A percentile compares a stretch with the other conserved stretches of the same genome.
Evolutionary conservation across 1,284 basidiomycete genomes (phyloP).

Genomic region (Porogramme epimiltina): DNA sequence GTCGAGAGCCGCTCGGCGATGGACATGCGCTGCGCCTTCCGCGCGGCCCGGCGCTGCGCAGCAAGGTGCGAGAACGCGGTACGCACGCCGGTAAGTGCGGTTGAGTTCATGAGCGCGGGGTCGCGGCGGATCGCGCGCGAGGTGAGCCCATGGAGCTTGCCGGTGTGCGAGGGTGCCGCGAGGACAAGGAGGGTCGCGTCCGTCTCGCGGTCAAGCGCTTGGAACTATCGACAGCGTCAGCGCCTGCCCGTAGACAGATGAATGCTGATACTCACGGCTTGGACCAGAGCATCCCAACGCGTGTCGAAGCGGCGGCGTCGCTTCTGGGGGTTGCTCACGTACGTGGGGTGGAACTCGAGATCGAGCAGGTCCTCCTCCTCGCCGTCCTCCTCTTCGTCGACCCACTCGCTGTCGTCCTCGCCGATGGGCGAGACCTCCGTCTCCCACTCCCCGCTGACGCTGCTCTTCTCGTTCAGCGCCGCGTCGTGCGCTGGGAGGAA

Average conservation of each 20-base stretch:
- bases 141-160: constrained; percentile 59
- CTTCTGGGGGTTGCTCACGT: constrained; percentile 64
- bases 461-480: constrained; percentile 28
- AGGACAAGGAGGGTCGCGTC: constrained; percentile 74
- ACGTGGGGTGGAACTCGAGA: constrained; percentile 74
- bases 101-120: constrained; percentile 43
- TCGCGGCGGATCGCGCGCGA: constrained; percentile 71
- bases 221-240: constrained; percentile 52
- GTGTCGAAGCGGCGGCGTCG: constrained; percentile 70
- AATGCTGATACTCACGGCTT: constrained; percentile 54
- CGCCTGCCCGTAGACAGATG: background rate
- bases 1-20: constrained; percentile 56
- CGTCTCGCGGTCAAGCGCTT: constrained; percentile 75
- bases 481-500: no score
- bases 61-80: constrained; percentile 61
- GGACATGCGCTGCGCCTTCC: constrained; percentile 48
- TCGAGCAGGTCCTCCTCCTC: constrained; percentile 73
- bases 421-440: constrained; percentile 12
- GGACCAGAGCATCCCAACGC: constrained; percentile 70
- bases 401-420: constrained; percentile 60
- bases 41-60: constrained; percentile 51
- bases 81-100: constrained; percentile 53
- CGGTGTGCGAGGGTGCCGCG: constrained; percentile 71
- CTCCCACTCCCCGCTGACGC: constrained; percentile 19
- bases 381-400: constrained; percentile 71